These are phyloP conservation scores for Trichoderma lentiforme DNA, from an alignment of 2,329 filamentous ascomycete species.

Conservation along the genomic window DNA sequence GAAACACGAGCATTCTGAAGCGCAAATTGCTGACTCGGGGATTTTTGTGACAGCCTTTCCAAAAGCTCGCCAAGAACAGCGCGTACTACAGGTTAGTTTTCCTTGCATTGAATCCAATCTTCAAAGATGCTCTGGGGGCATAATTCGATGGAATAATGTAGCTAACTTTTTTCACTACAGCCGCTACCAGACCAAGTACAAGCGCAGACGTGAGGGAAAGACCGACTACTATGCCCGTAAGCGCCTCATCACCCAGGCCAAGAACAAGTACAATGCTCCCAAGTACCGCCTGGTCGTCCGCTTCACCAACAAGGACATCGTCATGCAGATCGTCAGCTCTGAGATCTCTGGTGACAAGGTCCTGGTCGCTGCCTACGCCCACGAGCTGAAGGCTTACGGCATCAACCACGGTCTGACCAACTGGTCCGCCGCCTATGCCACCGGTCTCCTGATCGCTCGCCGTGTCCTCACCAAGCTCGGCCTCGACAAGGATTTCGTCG, in stretches of 20 bases:
- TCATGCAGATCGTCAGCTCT: slow-evolving; percentile 93
- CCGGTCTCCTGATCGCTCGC: slow-evolving; percentile 93
- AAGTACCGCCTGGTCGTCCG: slow-evolving; percentile 99
- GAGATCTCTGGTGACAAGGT: slow-evolving; percentile 99
- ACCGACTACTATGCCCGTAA: slow-evolving; percentile 99
- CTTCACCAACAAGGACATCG: slow-evolving; percentile 99
- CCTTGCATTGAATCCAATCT: slow-evolving; percentile 22
- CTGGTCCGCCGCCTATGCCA: slow-evolving; percentile 97
- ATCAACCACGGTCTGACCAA: slow-evolving; percentile 99
- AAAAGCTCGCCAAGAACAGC: slow-evolving; percentile 95
- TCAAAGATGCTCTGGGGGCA: background rate
- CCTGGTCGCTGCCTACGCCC: slow-evolving; percentile 85
- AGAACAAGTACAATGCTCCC: slow-evolving; percentile 99
- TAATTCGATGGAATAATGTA: background rate
- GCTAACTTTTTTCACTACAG: slow-evolving; percentile 46
- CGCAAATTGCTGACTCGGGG: slow-evolving; percentile 99
- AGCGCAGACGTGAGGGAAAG: slow-evolving; percentile 92
- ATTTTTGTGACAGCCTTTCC: slow-evolving; percentile 67
- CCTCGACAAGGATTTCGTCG: slow-evolving; percentile 85
- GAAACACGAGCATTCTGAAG: slow-evolving; percentile 72
- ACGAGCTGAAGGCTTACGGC: slow-evolving; percentile 97
- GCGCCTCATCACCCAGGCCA: slow-evolving; percentile 99
- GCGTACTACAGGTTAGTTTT: slow-evolving; percentile 91
- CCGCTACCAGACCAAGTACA: slow-evolving; percentile 99
- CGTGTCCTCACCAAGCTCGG: slow-evolving; percentile 96